Percentiles rank a stretch among this genome's conserved stretches.
These are phyloP conservation scores for Eucalyptus marginata DNA, from an alignment of 345 rosid species.

Conservation along the genomic window DNA sequence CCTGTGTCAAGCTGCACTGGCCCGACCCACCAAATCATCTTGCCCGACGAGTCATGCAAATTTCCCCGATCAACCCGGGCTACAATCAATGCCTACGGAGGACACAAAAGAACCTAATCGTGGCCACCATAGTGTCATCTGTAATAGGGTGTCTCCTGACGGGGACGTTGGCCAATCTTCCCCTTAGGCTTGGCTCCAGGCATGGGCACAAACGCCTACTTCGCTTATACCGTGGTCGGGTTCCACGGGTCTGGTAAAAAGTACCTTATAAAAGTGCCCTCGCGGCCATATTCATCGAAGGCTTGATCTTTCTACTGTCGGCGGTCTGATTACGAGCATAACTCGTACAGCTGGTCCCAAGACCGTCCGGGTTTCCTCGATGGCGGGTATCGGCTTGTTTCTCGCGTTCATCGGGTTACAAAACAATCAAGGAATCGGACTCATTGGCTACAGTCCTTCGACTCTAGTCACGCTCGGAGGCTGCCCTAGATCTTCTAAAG, in stretches of 20 bases:
- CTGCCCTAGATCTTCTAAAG: conserved; percentile 57
- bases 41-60: background rate
- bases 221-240: conserved; percentile 12
- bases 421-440: conserved; percentile 10
- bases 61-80: conserved; percentile 3
- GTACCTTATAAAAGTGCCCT: conserved; percentile 5
- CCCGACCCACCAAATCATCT: background rate
- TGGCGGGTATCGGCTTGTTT: conserved; percentile 6
- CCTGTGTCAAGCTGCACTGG: background rate
- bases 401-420: conserved; percentile 4
- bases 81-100: background rate
- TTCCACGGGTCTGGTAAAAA: conserved; percentile 5
- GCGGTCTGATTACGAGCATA: conserved; percentile 1
- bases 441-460: conserved; percentile 6
- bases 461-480: conserved; percentile 2
- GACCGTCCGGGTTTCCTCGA: background rate
- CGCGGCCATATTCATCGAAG: conserved; percentile 5
- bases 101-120: conserved; percentile 3
- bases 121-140: conserved; percentile 2
- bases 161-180: conserved; percentile 15
- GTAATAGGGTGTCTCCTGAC: conserved; percentile 2
- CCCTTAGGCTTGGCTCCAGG: conserved; percentile 13
- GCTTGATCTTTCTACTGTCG: conserved; percentile 4
- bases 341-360: conserved; percentile 1
- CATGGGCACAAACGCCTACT: conserved; percentile 8